These are phyloP conservation scores for Neurospora sp. DNA, from an alignment of 495 filamentous ascomycete species.

Conservation along the genomic window DNA sequence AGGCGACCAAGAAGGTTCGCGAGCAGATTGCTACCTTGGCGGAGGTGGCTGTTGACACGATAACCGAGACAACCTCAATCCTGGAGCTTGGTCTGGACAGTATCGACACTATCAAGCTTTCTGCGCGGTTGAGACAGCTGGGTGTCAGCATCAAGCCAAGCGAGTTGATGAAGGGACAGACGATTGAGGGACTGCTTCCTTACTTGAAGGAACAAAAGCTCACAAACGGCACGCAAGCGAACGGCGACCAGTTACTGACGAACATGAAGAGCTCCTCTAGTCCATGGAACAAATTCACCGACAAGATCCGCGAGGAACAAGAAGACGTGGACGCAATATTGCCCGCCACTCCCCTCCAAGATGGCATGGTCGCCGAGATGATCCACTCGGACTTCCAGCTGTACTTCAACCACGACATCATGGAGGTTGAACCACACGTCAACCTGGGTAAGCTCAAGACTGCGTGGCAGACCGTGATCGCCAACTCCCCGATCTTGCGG, in stretches of 20 bases:
- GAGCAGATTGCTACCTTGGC: conserved; percentile 52
- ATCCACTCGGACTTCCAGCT: conserved; percentile 49
- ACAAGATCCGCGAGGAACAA: conserved; percentile 5
- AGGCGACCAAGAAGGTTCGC: conserved; percentile 38
- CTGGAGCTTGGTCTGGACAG: conserved; percentile 59
- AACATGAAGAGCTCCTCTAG: background rate
- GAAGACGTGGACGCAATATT: conserved; percentile 41
- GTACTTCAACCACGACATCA: conserved; percentile 73
- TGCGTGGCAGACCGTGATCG: conserved; percentile 51
- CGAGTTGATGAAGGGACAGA: conserved; percentile 57
- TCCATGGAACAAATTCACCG: background rate
- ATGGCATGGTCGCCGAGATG: conserved; percentile 73
- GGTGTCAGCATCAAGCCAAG: conserved; percentile 55
- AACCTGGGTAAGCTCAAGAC: conserved; percentile 42
- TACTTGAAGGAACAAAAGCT: background rate
- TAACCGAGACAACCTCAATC: conserved; percentile 47
- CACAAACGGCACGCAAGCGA: background rate
- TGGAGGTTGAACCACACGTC: conserved; percentile 41
- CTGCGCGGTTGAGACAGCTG: conserved; percentile 49
- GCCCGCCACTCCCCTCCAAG: conserved; percentile 66
- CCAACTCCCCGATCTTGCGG: conserved; percentile 57
- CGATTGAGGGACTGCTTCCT: conserved; percentile 29
- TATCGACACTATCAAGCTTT: conserved; percentile 59
- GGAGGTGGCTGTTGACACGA: conserved; percentile 32
- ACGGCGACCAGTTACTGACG: background rate